Evolutionary conservation across 441 rosid genomes (phyloP), one percentile per base, ranked within the genome.

Genomic region (Aleurites moluccanus): DNA sequence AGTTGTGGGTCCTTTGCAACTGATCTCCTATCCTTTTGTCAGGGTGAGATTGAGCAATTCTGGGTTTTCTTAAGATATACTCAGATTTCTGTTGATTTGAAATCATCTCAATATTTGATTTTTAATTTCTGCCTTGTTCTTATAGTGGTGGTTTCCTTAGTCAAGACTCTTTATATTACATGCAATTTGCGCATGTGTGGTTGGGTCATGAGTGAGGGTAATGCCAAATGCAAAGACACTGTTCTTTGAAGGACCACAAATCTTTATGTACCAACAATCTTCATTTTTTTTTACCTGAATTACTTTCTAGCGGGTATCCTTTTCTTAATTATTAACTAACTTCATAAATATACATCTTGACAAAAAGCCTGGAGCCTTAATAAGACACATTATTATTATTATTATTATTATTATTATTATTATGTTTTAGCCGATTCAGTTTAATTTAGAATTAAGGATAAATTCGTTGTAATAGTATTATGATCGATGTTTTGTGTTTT

Each of bases 1-100:
- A 67, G 87, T 94, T 53, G 97, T 92, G 47, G 91, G 92, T 42
- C 97, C 99, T 3, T 74, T 94, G 78, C 99, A 94, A 74, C 86
- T 94, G 78, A 82, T 85, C 21, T 90, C 97, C 14, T 94, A 86
- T 77, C 99, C 99, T 78, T 84, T 92, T 6, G 64, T 92, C 42
- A 73, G 90, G 99, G 99, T 92, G 47, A 16, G 27, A 53, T 20
- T 52, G 6, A 4, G 28, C 62, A 30, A 25, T 33, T 67, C 33
- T 3, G 40, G 30, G 13, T 9, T 10, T 38, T 42, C 52, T 15
- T 2, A 28, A n/a, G 10, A 25, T 56, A 47, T 52, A 13, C 8
- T 45, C 50, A 40, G 68, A 72, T 63, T 71, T 61, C n/a, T 4
- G 20, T 10, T 3, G 1, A 3, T 52, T 52, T 52, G 25, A 21